phyloP scores from a whole-genome alignment of 208 protist genomes.

The Lotmaria passim region DNA sequence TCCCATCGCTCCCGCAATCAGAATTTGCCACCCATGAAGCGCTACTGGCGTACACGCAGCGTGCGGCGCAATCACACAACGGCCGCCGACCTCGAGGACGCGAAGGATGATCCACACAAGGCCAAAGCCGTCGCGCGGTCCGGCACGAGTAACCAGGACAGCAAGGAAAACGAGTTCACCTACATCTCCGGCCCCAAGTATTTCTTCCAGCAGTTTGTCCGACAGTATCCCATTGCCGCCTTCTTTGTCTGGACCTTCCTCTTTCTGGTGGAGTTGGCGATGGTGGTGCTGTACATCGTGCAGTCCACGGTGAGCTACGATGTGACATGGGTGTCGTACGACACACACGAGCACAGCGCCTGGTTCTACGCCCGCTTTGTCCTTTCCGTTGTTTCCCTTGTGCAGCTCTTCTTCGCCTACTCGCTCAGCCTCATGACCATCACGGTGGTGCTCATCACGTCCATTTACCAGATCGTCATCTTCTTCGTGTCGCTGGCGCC shows the following conservation, averaged over 20 bases:
- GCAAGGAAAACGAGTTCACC: constrained; percentile 47
- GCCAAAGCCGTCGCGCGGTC: constrained; percentile 16
- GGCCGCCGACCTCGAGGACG: constrained; percentile 38
- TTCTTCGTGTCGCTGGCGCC: constrained; percentile 64
- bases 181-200: constrained; percentile 79
- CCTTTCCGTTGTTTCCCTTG: constrained; percentile 72
- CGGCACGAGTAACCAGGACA: constrained; percentile 12
- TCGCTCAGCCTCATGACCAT: constrained; percentile 75
- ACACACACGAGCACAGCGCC: constrained; percentile 44
- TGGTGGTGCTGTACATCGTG: constrained; percentile 74
- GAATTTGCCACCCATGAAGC: constrained; percentile 42
- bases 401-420: constrained; percentile 87
- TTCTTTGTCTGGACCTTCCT: constrained; percentile 81
- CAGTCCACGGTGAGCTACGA: constrained; percentile 54
- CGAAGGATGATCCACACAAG: constrained; percentile 8
- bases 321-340: constrained; percentile 66
- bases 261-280: constrained; percentile 74
- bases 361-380: constrained; percentile 74
- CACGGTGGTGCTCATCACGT: constrained; percentile 73
- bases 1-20: constrained; percentile 40
- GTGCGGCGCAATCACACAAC: constrained; percentile 43
- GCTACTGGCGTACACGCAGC: constrained; percentile 56
- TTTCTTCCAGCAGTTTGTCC: constrained; percentile 82
- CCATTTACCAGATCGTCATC: constrained; percentile 81
- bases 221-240: constrained; percentile 68